phyloP scores from a whole-genome alignment of 139 green algal genomes.

The Chara braunii region DNA sequence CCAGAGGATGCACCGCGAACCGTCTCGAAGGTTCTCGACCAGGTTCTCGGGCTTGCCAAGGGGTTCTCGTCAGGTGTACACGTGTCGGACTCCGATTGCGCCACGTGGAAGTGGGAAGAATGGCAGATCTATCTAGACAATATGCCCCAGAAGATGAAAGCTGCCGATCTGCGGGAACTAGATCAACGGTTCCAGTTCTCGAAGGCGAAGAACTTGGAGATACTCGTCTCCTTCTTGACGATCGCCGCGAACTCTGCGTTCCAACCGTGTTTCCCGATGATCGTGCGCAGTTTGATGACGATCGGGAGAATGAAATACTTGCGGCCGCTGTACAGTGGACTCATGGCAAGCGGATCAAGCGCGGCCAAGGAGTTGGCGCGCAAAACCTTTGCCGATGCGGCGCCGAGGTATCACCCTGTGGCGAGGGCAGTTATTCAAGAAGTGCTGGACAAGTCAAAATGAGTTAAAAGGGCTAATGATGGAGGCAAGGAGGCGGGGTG shows the following conservation, averaged over 20 bases:
- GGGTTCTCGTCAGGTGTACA: neutral
- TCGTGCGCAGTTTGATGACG: constrained; percentile 8
- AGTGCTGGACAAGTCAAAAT: constrained; percentile 58
- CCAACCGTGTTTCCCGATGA: neutral
- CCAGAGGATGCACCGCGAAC: constrained; percentile 9
- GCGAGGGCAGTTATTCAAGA: constrained; percentile 43
- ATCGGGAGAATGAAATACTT: constrained; percentile 69
- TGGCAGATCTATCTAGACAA: constrained; percentile 27
- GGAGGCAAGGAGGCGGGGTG: no score
- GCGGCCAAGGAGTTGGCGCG: constrained; percentile 33
- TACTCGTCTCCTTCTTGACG: constrained; percentile 13
- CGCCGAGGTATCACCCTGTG: constrained; percentile 74
- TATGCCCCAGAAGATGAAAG: constrained; percentile 1
- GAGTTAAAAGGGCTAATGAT: no score
- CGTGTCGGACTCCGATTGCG: neutral
- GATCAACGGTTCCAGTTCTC: constrained; percentile 20
- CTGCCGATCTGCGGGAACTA: neutral
- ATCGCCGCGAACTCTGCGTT: constrained; percentile 12
- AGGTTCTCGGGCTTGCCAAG: constrained; percentile 5
- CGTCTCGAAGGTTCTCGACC: neutral
- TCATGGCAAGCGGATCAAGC: constrained; percentile 22
- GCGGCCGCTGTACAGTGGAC: constrained; percentile 63
- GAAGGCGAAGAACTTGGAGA: constrained; percentile 26
- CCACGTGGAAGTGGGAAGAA: constrained; percentile 7
- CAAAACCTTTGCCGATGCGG: constrained; percentile 50